These are phyloP conservation scores for Botrytis porri DNA, from an alignment of 2,329 filamentous ascomycete species.

Conservation along the genomic window DNA sequence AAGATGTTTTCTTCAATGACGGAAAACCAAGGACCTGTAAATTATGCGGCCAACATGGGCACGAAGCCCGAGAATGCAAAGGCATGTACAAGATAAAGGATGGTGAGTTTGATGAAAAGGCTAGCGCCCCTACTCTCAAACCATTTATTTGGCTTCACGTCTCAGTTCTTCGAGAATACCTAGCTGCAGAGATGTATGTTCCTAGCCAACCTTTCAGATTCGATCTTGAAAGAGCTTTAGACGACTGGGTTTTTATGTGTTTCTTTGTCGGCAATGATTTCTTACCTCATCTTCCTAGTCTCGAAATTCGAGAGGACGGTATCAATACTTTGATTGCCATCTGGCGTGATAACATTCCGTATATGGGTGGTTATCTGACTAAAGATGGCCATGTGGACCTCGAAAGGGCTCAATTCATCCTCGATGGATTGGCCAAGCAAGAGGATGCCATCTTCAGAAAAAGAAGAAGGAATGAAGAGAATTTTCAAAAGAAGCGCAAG, in stretches of 20 bases:
- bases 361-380: slow-evolving; percentile 94
- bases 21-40: slow-evolving; percentile 78
- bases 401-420: slow-evolving; percentile 79
- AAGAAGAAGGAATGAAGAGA: slow-evolving; percentile 81
- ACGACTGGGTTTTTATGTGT: slow-evolving; percentile 99
- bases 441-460: slow-evolving; percentile 92
- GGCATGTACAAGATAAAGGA: slow-evolving; percentile 75
- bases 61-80: slow-evolving; percentile 81
- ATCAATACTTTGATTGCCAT: slow-evolving; percentile 97
- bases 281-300: slow-evolving; percentile 90
- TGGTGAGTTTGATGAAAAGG: slow-evolving; percentile 79
- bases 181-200: slow-evolving; percentile 84
- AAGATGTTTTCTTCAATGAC: slow-evolving; percentile 94
- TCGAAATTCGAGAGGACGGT: slow-evolving; percentile 95
- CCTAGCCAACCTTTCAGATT: slow-evolving; percentile 82
- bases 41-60: slow-evolving; percentile 88
- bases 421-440: slow-evolving; percentile 84
- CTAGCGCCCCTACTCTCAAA: slow-evolving; percentile 67
- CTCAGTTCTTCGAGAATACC: slow-evolving; percentile 84
- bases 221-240: slow-evolving; percentile 88
- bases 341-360: slow-evolving; percentile 87
- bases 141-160: slow-evolving; percentile 99
- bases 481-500: slow-evolving; percentile 76
- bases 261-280: slow-evolving; percentile 99
- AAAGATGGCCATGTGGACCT: slow-evolving; percentile 93